Percentiles rank a stretch among this genome's conserved stretches.
Conservation (phyloP, 2,329 filamentous ascomycete species). For the Xylariaceae sp. region DNA sequence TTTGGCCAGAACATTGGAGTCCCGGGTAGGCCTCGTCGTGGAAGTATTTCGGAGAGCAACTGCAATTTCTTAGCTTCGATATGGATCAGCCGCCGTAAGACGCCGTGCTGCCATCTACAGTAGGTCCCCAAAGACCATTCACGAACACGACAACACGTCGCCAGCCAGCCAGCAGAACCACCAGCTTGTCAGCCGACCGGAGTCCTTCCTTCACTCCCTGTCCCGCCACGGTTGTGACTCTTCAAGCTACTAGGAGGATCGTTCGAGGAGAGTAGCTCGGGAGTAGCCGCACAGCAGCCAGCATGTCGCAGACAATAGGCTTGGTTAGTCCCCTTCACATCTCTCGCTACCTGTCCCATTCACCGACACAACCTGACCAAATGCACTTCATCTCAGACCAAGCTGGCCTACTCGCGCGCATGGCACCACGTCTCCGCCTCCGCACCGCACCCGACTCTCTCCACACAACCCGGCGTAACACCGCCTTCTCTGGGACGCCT, state of each 20-base stretch:
- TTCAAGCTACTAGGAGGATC: background rate
- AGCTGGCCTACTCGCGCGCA: conserved; percentile 89
- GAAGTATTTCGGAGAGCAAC: too few species aligned
- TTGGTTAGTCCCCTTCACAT: conserved; percentile 50
- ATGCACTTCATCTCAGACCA: conserved; percentile 58
- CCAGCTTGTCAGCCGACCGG: too few species aligned
- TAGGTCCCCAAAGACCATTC: too few species aligned
- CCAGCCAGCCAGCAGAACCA: too few species aligned
- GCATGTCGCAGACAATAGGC: conserved; percentile 77
- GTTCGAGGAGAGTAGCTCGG: conserved; percentile 28
- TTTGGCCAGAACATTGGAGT: too few species aligned
- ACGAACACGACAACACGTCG: too few species aligned
- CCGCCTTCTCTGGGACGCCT: conserved; percentile 84
- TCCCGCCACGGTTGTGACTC: too few species aligned
- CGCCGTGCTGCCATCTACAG: too few species aligned
- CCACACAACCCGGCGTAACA: conserved; percentile 53
- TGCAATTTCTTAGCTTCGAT: too few species aligned
- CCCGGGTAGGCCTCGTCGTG: too few species aligned
- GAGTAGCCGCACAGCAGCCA: conserved; percentile 29
- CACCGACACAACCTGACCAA: background rate
- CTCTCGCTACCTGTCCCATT: background rate
- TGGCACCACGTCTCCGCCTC: conserved; percentile 86
- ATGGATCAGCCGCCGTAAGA: too few species aligned
- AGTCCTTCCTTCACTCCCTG: too few species aligned
- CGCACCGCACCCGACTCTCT: conserved; percentile 59